A percentile compares a stretch with the other conserved stretches of the same genome.
Conservation (phyloP, 192 early-diverging fungal genomes). For the Backusella circina region DNA sequence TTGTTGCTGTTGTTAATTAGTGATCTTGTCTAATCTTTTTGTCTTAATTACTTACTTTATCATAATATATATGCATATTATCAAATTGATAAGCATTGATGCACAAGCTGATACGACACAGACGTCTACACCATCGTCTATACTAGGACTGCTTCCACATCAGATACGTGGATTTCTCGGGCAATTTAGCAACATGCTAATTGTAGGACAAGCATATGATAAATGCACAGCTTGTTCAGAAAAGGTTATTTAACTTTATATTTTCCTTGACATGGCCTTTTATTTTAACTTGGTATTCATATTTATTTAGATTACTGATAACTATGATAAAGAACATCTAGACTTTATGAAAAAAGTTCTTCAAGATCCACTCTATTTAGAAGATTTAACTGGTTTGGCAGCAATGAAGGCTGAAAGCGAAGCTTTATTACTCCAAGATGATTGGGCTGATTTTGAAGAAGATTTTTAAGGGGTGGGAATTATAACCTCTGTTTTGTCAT, state of each 20-base stretch:
- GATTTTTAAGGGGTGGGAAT: slow-evolving; percentile 10
- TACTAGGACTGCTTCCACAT: slow-evolving; percentile 83
- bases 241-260: slow-evolving; percentile 30
- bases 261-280: not conserved
- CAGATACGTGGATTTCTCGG: slow-evolving; percentile 92
- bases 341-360: slow-evolving; percentile 76
- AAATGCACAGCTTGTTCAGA: slow-evolving; percentile 91
- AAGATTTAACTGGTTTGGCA: slow-evolving; percentile 82
- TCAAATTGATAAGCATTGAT: slow-evolving; percentile 32
- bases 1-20: not conserved
- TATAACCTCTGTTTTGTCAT: not conserved
- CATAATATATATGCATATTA: not conserved
- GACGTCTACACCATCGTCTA: slow-evolving; percentile 10
- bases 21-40: not conserved
- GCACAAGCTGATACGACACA: slow-evolving; percentile 48
- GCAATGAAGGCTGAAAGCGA: slow-evolving; percentile 81
- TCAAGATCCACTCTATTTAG: slow-evolving; percentile 72
- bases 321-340: slow-evolving; percentile 64
- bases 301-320: slow-evolving; percentile 36
- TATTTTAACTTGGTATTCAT: slow-evolving; percentile 9
- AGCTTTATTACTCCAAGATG: slow-evolving; percentile 60
- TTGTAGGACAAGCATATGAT: slow-evolving; percentile 81
- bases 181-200: slow-evolving; percentile 79
- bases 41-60: not conserved
- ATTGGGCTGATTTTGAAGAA: slow-evolving; percentile 65